Conservation (phyloP, 2,329 filamentous ascomycete genomes). For the Colletotrichum nymphaeae region DNA sequence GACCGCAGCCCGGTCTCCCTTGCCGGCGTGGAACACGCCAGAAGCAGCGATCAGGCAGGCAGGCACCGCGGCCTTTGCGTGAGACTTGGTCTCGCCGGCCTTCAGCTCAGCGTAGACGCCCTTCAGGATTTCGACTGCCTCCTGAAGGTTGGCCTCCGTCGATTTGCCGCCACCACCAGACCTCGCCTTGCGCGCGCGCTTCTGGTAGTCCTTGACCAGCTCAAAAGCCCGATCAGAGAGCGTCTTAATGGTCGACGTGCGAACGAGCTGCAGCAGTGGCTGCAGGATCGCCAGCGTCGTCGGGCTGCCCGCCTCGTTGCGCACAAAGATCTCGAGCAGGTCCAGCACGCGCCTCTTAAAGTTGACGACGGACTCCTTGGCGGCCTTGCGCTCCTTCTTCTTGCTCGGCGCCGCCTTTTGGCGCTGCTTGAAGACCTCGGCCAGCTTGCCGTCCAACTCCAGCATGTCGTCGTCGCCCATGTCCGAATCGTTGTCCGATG, state of each 20-base stretch:
- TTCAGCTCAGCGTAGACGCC: conserved; percentile 76
- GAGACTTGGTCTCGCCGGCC: conserved; percentile 73
- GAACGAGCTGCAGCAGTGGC: conserved; percentile 80
- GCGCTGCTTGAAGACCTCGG: conserved; percentile 85
- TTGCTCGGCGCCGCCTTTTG: conserved; percentile 71
- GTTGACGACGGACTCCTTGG: conserved; percentile 88
- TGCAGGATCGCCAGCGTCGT: conserved; percentile 77
- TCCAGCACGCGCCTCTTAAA: conserved; percentile 97
- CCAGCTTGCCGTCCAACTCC: conserved; percentile 83
- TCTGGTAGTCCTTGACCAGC: conserved; percentile 79
- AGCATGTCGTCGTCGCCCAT: conserved; percentile 99
- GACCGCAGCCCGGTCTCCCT: conserved; percentile 63
- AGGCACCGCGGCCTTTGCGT: conserved; percentile 80
- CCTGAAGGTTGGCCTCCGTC: conserved; percentile 53
- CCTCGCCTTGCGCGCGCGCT: conserved; percentile 70
- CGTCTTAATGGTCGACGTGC: conserved; percentile 81
- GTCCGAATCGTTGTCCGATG: conserved; percentile 75
- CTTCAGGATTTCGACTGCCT: conserved; percentile 68
- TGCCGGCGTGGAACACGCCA: conserved; percentile 67
- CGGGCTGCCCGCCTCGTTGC: conserved; percentile 76
- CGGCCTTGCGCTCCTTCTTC: conserved; percentile 88
- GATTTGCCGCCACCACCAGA: conserved; percentile 52
- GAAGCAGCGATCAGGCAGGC: conserved; percentile 76
- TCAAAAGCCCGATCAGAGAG: conserved; percentile 78
- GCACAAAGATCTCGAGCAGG: conserved; percentile 85